A percentile compares a stretch with the other conserved stretches of the same genome.
phyloP scores from a whole-genome alignment of 2,329 filamentous ascomycete species.

The Didymella keratinophila region DNA sequence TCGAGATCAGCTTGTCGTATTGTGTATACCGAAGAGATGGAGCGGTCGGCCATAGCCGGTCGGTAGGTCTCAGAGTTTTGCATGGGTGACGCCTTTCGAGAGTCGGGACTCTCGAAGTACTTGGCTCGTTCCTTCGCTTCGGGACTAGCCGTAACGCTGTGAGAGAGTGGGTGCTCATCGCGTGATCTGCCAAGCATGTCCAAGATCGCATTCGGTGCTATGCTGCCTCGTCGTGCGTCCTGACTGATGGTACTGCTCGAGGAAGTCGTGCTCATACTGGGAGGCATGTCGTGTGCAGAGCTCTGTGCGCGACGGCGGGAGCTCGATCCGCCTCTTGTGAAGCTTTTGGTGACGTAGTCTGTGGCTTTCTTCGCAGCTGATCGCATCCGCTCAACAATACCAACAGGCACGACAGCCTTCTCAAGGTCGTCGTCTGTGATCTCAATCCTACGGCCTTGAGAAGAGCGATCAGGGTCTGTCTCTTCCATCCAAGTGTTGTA shows the following conservation, averaged over 20 bases:
- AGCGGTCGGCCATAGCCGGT: constrained; percentile 48
- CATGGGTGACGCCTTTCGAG: constrained; percentile 53
- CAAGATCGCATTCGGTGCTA: constrained; percentile 67
- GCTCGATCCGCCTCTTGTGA: constrained; percentile 41
- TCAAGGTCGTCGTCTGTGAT: constrained; percentile 93
- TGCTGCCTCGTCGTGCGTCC: constrained; percentile 63
- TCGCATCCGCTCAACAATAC: constrained; percentile 82
- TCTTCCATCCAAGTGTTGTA: constrained; percentile 87
- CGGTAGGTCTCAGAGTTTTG: constrained; percentile 38
- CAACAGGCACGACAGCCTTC: constrained; percentile 86
- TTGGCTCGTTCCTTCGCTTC: constrained; percentile 54
- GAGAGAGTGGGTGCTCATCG: constrained; percentile 76
- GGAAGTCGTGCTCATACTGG: constrained; percentile 60
- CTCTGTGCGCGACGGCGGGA: constrained; percentile 65
- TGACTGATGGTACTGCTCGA: constrained; percentile 64
- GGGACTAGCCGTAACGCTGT: constrained; percentile 76
- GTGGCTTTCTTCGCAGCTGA: constrained; percentile 67
- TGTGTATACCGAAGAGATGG: constrained; percentile 56
- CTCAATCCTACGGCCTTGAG: constrained; percentile 84
- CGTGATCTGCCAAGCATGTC: constrained; percentile 59
- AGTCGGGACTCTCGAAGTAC: constrained; percentile 49
- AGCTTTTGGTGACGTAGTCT: constrained; percentile 38
- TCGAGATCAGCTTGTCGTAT: constrained; percentile 53
- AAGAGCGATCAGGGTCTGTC: constrained; percentile 82
- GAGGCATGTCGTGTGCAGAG: constrained; percentile 63